Evolutionary conservation across 495 filamentous ascomycete species (phyloP).

Genomic region (Aspergillus avenaceus): DNA sequence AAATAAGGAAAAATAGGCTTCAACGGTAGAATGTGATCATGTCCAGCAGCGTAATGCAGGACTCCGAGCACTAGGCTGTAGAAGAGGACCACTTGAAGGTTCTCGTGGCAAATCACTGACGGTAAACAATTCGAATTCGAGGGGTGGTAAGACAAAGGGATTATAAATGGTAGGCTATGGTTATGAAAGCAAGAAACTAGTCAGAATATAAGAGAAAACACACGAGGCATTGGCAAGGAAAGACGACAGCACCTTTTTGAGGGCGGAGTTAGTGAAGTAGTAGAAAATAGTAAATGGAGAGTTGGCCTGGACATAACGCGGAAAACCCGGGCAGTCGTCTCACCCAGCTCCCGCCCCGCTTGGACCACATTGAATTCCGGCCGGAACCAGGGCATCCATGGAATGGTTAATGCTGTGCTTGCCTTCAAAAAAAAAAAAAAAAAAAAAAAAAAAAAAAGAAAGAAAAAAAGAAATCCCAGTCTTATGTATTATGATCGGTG

Average conservation of each 20-base stretch:
- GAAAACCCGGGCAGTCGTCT: conserved; percentile 12
- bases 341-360: conserved; percentile 13
- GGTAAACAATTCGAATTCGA: neutral
- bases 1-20: neutral
- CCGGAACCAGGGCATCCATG: too few relatives aligned
- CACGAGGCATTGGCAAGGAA: neutral
- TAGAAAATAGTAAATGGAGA: conserved; percentile 13
- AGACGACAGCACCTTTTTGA: neutral
- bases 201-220: conserved; percentile 1
- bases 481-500: too few relatives aligned
- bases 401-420: too few relatives aligned
- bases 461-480: neutral
- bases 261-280: neutral
- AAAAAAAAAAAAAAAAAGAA: neutral
- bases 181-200: neutral
- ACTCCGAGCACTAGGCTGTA: conserved; percentile 3
- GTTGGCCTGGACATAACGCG: conserved; percentile 25
- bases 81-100: neutral
- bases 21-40: conserved; percentile 7
- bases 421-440: neutral
- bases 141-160: conserved; percentile 4
- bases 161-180: conserved; percentile 5
- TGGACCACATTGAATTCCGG: neutral
- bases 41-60: conserved; percentile 4
- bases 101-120: neutral